Evolutionary conservation across 495 filamentous ascomycete genomes (phyloP).

Genomic region (Melanomma pulvis-pyrius): DNA sequence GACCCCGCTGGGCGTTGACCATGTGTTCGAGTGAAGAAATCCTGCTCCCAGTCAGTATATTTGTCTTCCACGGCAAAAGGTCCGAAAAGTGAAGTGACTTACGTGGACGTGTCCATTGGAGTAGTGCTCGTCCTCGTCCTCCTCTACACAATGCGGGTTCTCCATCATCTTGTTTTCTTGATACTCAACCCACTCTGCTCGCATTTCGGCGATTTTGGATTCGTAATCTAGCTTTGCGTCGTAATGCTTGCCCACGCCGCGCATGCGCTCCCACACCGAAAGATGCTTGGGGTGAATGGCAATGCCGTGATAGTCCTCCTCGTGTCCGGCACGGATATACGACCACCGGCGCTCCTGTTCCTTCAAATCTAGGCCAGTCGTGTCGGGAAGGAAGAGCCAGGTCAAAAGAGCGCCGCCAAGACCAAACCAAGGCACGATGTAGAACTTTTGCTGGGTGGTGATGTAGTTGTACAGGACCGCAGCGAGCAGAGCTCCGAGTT

Average conservation of each 20-base stretch:
- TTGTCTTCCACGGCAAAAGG: neutral
- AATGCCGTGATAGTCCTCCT: constrained; percentile 81
- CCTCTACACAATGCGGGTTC: constrained; percentile 46
- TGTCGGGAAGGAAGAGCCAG: constrained; percentile 81
- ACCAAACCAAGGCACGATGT: constrained; percentile 90
- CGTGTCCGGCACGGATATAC: constrained; percentile 73
- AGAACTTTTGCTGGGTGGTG: constrained; percentile 72
- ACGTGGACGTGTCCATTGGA: constrained; percentile 39
- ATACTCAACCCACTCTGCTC: constrained; percentile 63
- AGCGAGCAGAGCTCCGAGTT: constrained; percentile 80
- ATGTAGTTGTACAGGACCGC: constrained; percentile 90
- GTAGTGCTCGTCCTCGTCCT: constrained; percentile 47
- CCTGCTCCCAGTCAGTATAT: neutral
- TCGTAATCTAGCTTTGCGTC: constrained; percentile 75
- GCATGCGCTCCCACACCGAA: constrained; percentile 75
- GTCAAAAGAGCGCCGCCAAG: constrained; percentile 78
- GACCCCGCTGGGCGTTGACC: neutral
- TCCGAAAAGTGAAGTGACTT: neutral
- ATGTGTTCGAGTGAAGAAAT: neutral
- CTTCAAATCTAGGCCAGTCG: constrained; percentile 89
- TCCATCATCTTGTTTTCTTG: constrained; percentile 55
- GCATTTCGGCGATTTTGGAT: constrained; percentile 79
- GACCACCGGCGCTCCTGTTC: constrained; percentile 89
- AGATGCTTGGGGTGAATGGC: constrained; percentile 85
- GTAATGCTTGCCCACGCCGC: constrained; percentile 73